Base-by-base conservation (phyloP, 306 rosid genomes). In the Trichosanthes truncata region DNA sequence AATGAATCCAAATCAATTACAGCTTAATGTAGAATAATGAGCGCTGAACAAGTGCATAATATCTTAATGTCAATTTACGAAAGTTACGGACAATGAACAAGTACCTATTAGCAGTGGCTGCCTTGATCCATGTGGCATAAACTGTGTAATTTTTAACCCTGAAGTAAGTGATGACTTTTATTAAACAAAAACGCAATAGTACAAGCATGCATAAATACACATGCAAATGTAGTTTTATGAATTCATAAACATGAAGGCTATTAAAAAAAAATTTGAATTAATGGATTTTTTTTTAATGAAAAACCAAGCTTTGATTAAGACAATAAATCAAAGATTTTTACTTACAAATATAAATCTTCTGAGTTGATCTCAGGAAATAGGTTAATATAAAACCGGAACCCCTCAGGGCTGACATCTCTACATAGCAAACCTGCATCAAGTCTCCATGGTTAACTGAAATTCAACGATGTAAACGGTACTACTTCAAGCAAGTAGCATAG, bases 341-440 rank as follows among this genome's bases (percentile, higher is more conserved):
- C 98, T 92, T 89, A 95, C 99, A 86, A 57, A 89, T 87, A 60
- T 65, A 88, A 14, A 76, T 90, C 95, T 81, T 88, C 86, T 57
- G 74, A 83, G 81, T 84, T 81, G 48, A 93, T 82, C 79, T 95
- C 97, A 6, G 85, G 35, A 84, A 93, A 95, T 81, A 95, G 83
- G 86, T 93, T 93, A 48, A 88, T 51, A 77, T 89, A 95, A 86
- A 91, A 95, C 62, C 97, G 93, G 81, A 95, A 89, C 80, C 98
- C 98, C 80, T 95, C 97, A 2, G 97, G 92, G 80, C 98, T 92
- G 76, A 91, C 72, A 81, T 95, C 98, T 85, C 98, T 90, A 90
- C 97, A 92, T n/a, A 95, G 83, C 48, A 91, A 81, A 78, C 98
- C 98, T 92, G 92, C 69, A 84, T 87, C 84, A 14, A 57, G 72